These are phyloP conservation scores for Trichoderma parareesei DNA, from an alignment of 495 filamentous ascomycete species.

Conservation along the genomic window DNA sequence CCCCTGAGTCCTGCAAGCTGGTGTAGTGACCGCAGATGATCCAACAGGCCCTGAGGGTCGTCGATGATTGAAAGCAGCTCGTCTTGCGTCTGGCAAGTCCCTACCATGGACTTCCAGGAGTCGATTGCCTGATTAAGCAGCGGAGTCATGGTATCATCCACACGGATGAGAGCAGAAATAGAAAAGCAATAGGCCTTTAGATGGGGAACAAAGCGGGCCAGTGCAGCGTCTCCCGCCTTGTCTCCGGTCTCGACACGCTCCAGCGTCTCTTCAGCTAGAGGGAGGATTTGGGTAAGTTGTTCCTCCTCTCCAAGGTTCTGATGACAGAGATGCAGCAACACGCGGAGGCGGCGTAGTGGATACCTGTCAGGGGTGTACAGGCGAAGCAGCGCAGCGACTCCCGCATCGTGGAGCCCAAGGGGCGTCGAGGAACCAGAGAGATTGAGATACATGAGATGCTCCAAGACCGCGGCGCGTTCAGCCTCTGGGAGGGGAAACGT, in stretches of 20 bases:
- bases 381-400: conserved; percentile 30
- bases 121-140: conserved; percentile 43
- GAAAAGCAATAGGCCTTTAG: conserved; percentile 48
- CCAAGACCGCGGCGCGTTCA: conserved; percentile 41
- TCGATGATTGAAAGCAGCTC: conserved; percentile 52
- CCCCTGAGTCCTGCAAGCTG: conserved; percentile 77
- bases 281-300: conserved; percentile 23
- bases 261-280: conserved; percentile 32
- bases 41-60: conserved; percentile 49
- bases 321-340: conserved; percentile 30
- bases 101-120: conserved; percentile 45
- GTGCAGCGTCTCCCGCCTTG: conserved; percentile 44
- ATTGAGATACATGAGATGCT: conserved; percentile 39
- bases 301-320: conserved; percentile 27
- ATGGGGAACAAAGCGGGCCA: conserved; percentile 47
- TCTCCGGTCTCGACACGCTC: conserved; percentile 22
- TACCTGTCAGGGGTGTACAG: conserved; percentile 34
- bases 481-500: conserved; percentile 30
- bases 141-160: conserved; percentile 21
- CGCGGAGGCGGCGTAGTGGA: conserved; percentile 36
- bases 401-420: conserved; percentile 28
- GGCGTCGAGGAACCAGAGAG: conserved; percentile 22
- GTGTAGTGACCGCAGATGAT: conserved; percentile 58
- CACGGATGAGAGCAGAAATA: conserved; percentile 44
- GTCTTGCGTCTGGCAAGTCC: conserved; percentile 37